Evolutionary conservation across 2,329 filamentous ascomycete species (phyloP).

Genomic region (Podosphaera xanthii): DNA sequence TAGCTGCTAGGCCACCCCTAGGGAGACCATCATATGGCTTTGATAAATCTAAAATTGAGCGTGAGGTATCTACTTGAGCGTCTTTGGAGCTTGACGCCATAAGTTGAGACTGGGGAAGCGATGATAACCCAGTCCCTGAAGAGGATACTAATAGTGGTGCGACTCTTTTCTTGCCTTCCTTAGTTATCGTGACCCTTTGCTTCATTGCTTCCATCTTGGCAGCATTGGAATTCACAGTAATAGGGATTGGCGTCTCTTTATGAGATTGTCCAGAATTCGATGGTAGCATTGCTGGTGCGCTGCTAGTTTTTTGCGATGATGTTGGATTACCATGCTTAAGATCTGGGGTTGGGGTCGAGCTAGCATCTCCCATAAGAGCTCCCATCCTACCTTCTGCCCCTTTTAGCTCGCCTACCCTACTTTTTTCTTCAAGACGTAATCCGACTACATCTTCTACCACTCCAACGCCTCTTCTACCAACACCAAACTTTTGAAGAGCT

Average conservation of each 20-base stretch:
- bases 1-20: conserved; percentile 62
- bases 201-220: conserved; percentile 50
- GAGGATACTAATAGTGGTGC: conserved; percentile 79
- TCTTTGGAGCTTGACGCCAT: conserved; percentile 52
- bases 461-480: conserved; percentile 65
- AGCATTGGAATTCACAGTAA: conserved; percentile 26
- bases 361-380: conserved; percentile 80
- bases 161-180: conserved; percentile 91
- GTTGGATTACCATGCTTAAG: conserved; percentile 13
- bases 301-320: conserved; percentile 9
- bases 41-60: conserved; percentile 69
- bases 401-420: conserved; percentile 73
- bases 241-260: conserved; percentile 14
- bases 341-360: conserved; percentile 14
- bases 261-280: conserved; percentile 6
- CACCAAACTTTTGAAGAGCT: conserved; percentile 79
- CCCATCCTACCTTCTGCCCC: conserved; percentile 92
- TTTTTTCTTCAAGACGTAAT: conserved; percentile 67
- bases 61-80: conserved; percentile 47
- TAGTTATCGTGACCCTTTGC: conserved; percentile 79
- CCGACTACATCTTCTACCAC: conserved; percentile 86
- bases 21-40: conserved; percentile 88
- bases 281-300: conserved; percentile 5
- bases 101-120: conserved; percentile 68
- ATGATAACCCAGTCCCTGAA: conserved; percentile 67